phyloP scores from a whole-genome alignment of 768 basidiomycete species.

The Ephemerocybe angulata region DNA sequence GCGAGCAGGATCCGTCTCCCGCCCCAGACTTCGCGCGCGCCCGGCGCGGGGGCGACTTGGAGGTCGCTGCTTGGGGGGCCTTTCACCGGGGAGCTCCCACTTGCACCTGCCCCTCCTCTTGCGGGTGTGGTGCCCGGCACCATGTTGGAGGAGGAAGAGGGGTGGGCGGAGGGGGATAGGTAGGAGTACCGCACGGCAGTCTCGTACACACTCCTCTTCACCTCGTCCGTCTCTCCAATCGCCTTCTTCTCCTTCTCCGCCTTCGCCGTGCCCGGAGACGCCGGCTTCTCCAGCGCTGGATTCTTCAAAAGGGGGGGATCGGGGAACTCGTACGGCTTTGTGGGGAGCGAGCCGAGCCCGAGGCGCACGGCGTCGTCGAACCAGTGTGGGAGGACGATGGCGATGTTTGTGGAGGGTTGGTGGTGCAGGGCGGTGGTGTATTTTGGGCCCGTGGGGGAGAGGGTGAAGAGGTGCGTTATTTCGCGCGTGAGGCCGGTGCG shows the following conservation, averaged over 20 bases:
- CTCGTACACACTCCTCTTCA: constrained; percentile 29
- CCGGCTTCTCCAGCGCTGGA: constrained; percentile 13
- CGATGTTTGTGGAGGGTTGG: constrained; percentile 54
- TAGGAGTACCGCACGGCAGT: constrained; percentile 27
- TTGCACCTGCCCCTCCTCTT: too few relatives aligned
- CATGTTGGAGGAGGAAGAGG: constrained; percentile 5
- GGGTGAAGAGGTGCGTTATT: constrained; percentile 81
- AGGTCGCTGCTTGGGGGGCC: too few relatives aligned
- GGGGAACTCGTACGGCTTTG: constrained; percentile 68
- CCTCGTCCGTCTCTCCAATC: constrained; percentile 24
- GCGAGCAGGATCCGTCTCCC: constrained; percentile 61
- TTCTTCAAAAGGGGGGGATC: constrained; percentile 51
- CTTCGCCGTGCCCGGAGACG: constrained; percentile 15
- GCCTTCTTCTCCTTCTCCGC: constrained; percentile 22
- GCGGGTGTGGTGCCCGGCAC: not conserved
- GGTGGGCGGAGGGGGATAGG: constrained; percentile 13
- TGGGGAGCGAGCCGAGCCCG: constrained; percentile 44
- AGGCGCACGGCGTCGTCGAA: constrained; percentile 76
- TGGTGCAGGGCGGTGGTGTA: constrained; percentile 55
- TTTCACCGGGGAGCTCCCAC: too few relatives aligned
- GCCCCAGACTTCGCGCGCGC: constrained; percentile 48
- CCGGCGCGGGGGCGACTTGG: constrained; percentile 6
- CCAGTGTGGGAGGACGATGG: constrained; percentile 86
- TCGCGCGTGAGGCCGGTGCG: constrained; percentile 73
- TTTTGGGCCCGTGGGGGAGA: constrained; percentile 48